Percentiles rank a stretch among this genome's conserved stretches.
Evolutionary conservation across 2,329 filamentous ascomycete species (phyloP).

Genomic region (Fusarium oxysporum): DNA sequence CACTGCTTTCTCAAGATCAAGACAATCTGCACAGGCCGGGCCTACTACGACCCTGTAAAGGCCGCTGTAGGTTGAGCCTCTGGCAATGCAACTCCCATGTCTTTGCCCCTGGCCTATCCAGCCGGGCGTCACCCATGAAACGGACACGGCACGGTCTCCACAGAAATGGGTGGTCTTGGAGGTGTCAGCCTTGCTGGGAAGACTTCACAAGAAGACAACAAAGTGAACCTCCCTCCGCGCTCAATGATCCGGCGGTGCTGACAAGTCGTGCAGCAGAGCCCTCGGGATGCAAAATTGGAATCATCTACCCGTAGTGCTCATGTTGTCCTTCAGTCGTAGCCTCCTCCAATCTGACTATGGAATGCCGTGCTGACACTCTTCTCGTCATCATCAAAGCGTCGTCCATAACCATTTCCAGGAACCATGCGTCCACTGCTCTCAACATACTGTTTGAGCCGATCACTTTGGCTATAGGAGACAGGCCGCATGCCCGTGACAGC

Average conservation of each 20-base stretch:
- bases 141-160: constrained; percentile 40
- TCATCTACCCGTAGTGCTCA: constrained; percentile 46
- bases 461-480: constrained; percentile 69
- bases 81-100: constrained; percentile 37
- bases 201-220: constrained; percentile 39
- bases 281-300: constrained; percentile 46
- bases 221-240: constrained; percentile 34
- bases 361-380: constrained; percentile 97
- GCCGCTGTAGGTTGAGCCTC: constrained; percentile 35
- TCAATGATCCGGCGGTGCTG: constrained; percentile 35
- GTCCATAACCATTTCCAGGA: constrained; percentile 75
- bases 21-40: constrained; percentile 47
- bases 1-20: constrained; percentile 44
- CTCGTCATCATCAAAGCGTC: constrained; percentile 88
- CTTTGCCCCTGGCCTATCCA: constrained; percentile 37
- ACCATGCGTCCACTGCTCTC: constrained; percentile 82
- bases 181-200: constrained; percentile 38
- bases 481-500: constrained; percentile 73
- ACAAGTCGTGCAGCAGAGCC: constrained; percentile 43
- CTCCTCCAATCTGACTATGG: constrained; percentile 87
- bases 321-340: constrained; percentile 61
- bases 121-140: constrained; percentile 36
- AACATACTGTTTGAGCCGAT: constrained; percentile 93
- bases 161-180: constrained; percentile 31
- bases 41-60: constrained; percentile 34